phyloP scores from a whole-genome alignment of 441 rosid genomes.

The Metrosideros polymorpha region DNA sequence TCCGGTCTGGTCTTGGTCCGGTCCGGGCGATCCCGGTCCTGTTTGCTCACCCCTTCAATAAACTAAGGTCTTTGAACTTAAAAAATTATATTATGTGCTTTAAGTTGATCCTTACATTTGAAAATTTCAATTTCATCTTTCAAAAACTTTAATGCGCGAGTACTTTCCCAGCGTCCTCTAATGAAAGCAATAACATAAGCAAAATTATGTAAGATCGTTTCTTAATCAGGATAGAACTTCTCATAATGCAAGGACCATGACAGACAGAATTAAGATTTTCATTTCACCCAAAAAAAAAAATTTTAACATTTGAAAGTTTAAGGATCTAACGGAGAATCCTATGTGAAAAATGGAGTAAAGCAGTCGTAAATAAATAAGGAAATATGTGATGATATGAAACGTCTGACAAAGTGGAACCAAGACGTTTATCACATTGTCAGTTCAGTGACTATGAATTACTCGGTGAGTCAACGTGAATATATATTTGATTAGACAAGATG shows the following conservation, averaged over 20 bases:
- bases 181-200: not conserved
- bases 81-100: too few species aligned
- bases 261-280: not conserved
- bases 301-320: not conserved
- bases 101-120: too few species aligned
- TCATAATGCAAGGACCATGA: not conserved
- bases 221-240: not conserved
- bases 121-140: too few species aligned
- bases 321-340: not conserved
- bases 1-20: too few species aligned
- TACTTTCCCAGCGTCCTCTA: not conserved
- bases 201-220: not conserved
- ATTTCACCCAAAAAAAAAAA: too few species aligned
- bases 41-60: too few species aligned
- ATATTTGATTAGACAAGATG: not conserved
- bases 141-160: too few species aligned
- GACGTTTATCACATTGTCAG: not conserved
- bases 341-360: not conserved
- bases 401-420: not conserved
- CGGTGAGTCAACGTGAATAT: not conserved
- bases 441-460: not conserved
- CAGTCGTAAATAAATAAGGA: not conserved
- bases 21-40: too few species aligned
- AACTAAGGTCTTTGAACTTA: too few species aligned
- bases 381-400: too few species aligned